Evolutionary conservation across 2,329 filamentous ascomycete genomes (phyloP).

Genomic region (Trichoderma simmonsii): DNA sequence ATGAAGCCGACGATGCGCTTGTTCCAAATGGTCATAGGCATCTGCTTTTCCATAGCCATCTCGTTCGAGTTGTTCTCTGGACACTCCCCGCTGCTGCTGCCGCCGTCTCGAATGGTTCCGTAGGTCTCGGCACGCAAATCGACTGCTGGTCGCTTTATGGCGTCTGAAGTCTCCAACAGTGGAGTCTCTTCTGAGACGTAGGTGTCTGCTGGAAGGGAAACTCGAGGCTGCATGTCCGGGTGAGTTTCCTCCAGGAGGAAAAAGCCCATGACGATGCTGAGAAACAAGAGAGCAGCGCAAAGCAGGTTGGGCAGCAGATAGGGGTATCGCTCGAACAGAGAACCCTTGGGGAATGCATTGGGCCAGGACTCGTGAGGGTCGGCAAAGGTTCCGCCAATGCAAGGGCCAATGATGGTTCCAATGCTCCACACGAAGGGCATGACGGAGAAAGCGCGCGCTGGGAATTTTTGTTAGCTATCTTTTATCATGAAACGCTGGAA

Average conservation of each 20-base stretch:
- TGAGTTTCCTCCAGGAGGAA: conserved; percentile 85
- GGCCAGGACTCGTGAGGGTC: conserved; percentile 75
- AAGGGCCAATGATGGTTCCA: conserved; percentile 84
- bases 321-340: conserved; percentile 74
- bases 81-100: conserved; percentile 39
- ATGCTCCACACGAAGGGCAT: conserved; percentile 96
- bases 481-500: conserved; percentile 10
- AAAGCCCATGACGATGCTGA: conserved; percentile 79
- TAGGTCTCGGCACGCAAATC: conserved; percentile 77
- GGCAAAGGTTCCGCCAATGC: conserved; percentile 83
- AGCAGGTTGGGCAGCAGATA: conserved; percentile 88
- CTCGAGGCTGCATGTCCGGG: conserved; percentile 67
- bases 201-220: conserved; percentile 45
- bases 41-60: conserved; percentile 33
- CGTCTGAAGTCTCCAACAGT: conserved; percentile 70
- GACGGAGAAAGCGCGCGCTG: conserved; percentile 79
- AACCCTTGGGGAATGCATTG: conserved; percentile 59
- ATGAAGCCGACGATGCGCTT: conserved; percentile 71
- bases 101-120: conserved; percentile 58
- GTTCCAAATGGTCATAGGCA: conserved; percentile 46
- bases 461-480: conserved; percentile 18
- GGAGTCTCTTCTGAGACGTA: conserved; percentile 66
- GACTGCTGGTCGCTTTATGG: conserved; percentile 68
- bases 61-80: conserved; percentile 39
- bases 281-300: conserved; percentile 70